Evolutionary conservation across 1,284 basidiomycete genomes (phyloP).

Genomic region (Erythrobasidium hasegawianum): DNA sequence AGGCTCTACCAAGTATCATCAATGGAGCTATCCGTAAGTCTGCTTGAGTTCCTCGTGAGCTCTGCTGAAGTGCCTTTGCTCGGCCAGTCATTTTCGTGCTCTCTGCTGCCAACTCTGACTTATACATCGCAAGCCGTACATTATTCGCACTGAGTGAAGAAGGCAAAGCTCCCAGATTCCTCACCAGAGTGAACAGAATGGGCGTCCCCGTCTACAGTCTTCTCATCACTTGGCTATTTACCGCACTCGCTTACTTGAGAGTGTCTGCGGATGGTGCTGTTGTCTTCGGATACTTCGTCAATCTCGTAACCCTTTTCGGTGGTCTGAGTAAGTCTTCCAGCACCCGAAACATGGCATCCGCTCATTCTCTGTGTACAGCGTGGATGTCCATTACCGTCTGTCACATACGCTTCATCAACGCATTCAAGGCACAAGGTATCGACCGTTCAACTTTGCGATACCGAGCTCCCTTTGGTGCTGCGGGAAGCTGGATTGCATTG

Average conservation of each 20-base stretch:
- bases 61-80: too few relatives aligned
- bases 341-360: too few relatives aligned
- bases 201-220: constrained; percentile 53
- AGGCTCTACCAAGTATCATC: constrained; percentile 52
- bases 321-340: constrained; percentile 54
- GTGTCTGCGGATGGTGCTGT: constrained; percentile 55
- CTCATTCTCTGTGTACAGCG: constrained; percentile 9
- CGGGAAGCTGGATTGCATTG: constrained; percentile 25
- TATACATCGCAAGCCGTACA: constrained; percentile 54
- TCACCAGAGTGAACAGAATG: constrained; percentile 54
- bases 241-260: constrained; percentile 62
- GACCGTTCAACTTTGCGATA: constrained; percentile 63
- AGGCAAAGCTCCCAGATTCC: constrained; percentile 56
- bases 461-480: constrained; percentile 63
- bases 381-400: constrained; percentile 61
- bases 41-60: too few relatives aligned
- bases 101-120: constrained; percentile 54
- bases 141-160: constrained; percentile 56
- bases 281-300: constrained; percentile 65
- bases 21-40: constrained; percentile 50
- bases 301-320: constrained; percentile 65
- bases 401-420: constrained; percentile 69
- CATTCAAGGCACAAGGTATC: constrained; percentile 61
- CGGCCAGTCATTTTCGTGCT: constrained; percentile 48
- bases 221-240: constrained; percentile 53